Evolutionary conservation across 2,329 filamentous ascomycete species (phyloP), one percentile per base, ranked within the genome.

Genomic region (Plenodomus biglobosus): DNA sequence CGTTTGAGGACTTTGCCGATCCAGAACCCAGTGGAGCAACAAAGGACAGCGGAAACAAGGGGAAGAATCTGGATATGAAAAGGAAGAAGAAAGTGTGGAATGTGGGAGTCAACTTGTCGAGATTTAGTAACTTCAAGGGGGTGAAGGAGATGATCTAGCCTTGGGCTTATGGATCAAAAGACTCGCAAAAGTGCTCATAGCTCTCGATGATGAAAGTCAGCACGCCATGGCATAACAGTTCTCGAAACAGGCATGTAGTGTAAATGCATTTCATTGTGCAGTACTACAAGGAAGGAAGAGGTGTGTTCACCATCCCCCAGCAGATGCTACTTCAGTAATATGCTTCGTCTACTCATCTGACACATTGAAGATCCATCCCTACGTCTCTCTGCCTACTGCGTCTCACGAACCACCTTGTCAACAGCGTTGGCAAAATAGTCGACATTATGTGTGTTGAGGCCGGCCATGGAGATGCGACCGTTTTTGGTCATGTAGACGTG

Each of bases 401-500:
- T 74, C 68, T 81, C 81, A 57, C 82, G 76, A 20, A 97, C 90
- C 24, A 92, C 88, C 73, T 87, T 87, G 70, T 96, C 87, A 11
- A 97, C 83, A 1, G 92, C 90, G 73, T 88, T 85, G 40, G 92
- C 94, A 65, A 97, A 88, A 76, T 96, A 96, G 46, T 96, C 90
- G 50, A 97, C 80, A 70, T 97, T 99, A 66, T 86, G 77, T 20
- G 89, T 88, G 74, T 97, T 97, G 59, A 97, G 77, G n/a, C 94
- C 94, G 4, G 94, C 94, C 92, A 99, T 97, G 70, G 89, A 95
- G 75, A 97, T 96, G 40, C 94, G 87, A 18, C 94, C 94, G 69
- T 99, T 99, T 83, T 96, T 96, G 59, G 92, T 97, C 78, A 92
- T 92, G 76, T 94, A 94, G 44, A 94, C 80, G 72, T 94, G 89